Evolutionary conservation across 2,329 filamentous ascomycete genomes (phyloP).

Genomic region (Neofusicoccum kwambonambiense): DNA sequence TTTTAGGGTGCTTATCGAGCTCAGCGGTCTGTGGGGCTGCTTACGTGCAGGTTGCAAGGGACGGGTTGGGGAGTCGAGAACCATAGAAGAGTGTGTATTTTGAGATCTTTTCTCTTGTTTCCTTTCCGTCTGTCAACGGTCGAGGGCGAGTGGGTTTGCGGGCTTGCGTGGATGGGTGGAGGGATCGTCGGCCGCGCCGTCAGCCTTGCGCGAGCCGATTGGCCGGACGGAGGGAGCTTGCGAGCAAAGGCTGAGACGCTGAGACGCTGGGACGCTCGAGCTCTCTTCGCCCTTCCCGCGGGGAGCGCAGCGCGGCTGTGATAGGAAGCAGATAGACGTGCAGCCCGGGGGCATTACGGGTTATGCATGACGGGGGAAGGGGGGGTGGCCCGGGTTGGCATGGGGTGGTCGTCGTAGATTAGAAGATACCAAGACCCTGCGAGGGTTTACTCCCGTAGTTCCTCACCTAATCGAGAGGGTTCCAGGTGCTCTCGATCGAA

Average conservation of each 20-base stretch:
- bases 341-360: background rate
- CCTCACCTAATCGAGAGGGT: no score
- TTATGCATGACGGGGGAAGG: background rate
- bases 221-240: background rate
- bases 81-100: background rate
- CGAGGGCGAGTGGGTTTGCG: background rate
- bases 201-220: background rate
- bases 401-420: background rate
- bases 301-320: background rate
- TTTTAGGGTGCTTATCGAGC: background rate
- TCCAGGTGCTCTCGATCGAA: no score
- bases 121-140: background rate
- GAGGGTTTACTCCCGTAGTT: background rate
- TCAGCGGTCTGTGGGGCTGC: background rate
- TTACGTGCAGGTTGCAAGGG: constrained; percentile 5
- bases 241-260: background rate
- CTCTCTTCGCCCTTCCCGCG: background rate
- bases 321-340: background rate
- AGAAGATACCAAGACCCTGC: background rate
- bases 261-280: no score
- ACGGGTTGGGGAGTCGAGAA: background rate
- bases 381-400: no score
- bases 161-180: background rate
- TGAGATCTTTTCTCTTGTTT: background rate
- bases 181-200: background rate